Conservation (phyloP, 1,284 basidiomycete species). For the Butyriboletus pseudospeciosus region DNA sequence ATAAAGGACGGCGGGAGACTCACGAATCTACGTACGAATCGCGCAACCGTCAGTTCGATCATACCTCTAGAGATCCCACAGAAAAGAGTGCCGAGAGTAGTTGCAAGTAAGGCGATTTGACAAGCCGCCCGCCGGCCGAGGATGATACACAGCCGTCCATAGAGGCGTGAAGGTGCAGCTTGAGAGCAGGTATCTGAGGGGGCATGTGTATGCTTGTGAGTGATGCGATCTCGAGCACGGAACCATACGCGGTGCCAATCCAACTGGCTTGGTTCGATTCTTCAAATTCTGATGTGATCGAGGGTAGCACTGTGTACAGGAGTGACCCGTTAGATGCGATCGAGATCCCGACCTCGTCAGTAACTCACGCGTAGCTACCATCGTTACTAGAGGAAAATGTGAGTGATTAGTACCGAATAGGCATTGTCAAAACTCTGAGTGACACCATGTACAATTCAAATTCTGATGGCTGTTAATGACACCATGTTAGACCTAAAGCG, state of each 20-base stretch:
- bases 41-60: constrained; percentile 7
- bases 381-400: constrained; percentile 12
- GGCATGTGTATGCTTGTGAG: background rate
- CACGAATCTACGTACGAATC: constrained; percentile 10
- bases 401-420: background rate
- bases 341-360: no score
- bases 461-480: constrained; percentile 5
- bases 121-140: constrained; percentile 11
- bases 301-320: constrained; percentile 11
- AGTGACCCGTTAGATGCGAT: background rate
- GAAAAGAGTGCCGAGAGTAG: constrained; percentile 12
- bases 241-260: constrained; percentile 15
- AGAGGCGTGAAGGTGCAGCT: constrained; percentile 18
- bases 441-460: constrained; percentile 16
- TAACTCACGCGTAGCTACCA: constrained; percentile 22
- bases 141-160: constrained; percentile 17
- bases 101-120: constrained; percentile 10
- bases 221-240: background rate
- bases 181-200: constrained; percentile 14
- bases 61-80: constrained; percentile 12
- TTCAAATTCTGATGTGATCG: constrained; percentile 19
- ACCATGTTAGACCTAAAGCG: background rate
- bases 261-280: constrained; percentile 19
- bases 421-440: background rate
- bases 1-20: background rate